Conservation (phyloP, 768 basidiomycete genomes). For the Podaxis sp. region DNA sequence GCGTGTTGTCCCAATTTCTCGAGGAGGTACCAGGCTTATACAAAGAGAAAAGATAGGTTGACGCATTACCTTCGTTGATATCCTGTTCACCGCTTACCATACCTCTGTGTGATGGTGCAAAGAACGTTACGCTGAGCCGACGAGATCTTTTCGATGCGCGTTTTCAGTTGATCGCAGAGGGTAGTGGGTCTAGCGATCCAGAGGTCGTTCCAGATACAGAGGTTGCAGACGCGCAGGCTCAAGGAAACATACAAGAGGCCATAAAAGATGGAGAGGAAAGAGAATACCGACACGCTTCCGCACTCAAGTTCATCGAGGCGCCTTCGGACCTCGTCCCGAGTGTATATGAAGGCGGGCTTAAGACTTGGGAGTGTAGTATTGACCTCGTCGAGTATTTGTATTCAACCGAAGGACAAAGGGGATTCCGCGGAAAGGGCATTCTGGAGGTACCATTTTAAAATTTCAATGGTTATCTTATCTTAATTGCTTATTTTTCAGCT, state of each 20-base stretch:
- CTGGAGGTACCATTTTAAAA: slow-evolving; percentile 61
- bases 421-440: slow-evolving; percentile 48
- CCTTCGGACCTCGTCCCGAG: slow-evolving; percentile 90
- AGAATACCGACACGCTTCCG: slow-evolving; percentile 24
- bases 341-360: slow-evolving; percentile 93
- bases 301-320: slow-evolving; percentile 68
- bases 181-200: slow-evolving; percentile 25
- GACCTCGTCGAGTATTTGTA: slow-evolving; percentile 77
- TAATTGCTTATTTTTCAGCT: slow-evolving; percentile 44
- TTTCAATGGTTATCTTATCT: not conserved
- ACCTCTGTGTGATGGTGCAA: slow-evolving; percentile 35
- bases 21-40: slow-evolving; percentile 4
- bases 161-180: slow-evolving; percentile 83
- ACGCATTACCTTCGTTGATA: slow-evolving; percentile 65
- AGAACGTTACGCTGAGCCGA: slow-evolving; percentile 50
- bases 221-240: not conserved
- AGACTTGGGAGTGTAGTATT: slow-evolving; percentile 96
- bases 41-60: slow-evolving; percentile 45
- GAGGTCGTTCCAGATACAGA: slow-evolving; percentile 13
- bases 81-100: slow-evolving; percentile 76
- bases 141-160: slow-evolving; percentile 94
- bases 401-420: slow-evolving; percentile 21
- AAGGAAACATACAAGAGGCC: slow-evolving; percentile 11
- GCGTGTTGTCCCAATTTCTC: slow-evolving; percentile 21
- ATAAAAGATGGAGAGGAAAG: not conserved